Conservation (phyloP, 495 filamentous ascomycete species). For the Recurvomyces mirabilis region DNA sequence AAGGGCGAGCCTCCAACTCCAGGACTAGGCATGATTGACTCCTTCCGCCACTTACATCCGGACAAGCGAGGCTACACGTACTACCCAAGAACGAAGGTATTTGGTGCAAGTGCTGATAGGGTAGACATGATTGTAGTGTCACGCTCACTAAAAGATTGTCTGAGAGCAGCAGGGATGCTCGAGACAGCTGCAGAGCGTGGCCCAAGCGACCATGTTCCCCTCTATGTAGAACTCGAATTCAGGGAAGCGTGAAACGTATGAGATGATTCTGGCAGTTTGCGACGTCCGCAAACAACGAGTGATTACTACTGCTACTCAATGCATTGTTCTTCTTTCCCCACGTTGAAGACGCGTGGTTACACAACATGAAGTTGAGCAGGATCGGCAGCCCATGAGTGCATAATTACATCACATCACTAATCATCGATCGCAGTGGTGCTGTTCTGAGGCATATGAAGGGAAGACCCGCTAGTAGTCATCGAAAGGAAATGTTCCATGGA, state of each 20-base stretch:
- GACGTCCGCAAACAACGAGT: background rate
- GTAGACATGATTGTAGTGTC: slow-evolving; percentile 29
- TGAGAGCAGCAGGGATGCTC: slow-evolving; percentile 25
- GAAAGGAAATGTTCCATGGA: too few relatives aligned
- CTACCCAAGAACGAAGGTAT: slow-evolving; percentile 21
- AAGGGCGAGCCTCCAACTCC: background rate
- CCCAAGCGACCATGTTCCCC: slow-evolving; percentile 30
- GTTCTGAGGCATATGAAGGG: too few relatives aligned
- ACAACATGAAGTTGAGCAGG: too few relatives aligned
- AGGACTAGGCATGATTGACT: slow-evolving; percentile 21
- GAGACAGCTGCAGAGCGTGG: slow-evolving; percentile 26
- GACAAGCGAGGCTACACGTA: slow-evolving; percentile 28
- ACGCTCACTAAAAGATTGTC: slow-evolving; percentile 8
- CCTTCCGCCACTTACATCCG: slow-evolving; percentile 26
- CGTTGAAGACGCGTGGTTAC: too few relatives aligned
- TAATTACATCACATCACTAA: too few relatives aligned
- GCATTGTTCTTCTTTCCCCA: too few relatives aligned
- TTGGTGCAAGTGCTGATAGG: slow-evolving; percentile 29
- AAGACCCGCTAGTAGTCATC: too few relatives aligned
- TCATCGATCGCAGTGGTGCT: too few relatives aligned
- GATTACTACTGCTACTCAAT: background rate
- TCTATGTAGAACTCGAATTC: slow-evolving; percentile 20
- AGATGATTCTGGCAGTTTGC: background rate
- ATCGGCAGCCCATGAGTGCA: too few relatives aligned
- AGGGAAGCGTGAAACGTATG: background rate